Evolutionary conservation across 1,139 yeast genomes (phyloP), one percentile per base, ranked within the genome.

Genomic region (Yamadazyma jaroonii): DNA sequence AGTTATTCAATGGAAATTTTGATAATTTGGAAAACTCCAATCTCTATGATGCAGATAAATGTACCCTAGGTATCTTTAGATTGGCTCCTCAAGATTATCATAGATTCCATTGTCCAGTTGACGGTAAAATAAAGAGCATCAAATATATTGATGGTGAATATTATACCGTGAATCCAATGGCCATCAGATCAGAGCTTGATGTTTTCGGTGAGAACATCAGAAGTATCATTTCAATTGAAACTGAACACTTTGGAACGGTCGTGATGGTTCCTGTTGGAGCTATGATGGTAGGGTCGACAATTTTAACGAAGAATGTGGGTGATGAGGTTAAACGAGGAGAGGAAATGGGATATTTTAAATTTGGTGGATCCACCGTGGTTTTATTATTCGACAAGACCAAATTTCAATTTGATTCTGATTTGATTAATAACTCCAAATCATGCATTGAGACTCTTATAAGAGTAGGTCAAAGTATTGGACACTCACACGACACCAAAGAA

Each of bases 41-140:
- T 33, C 63, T 67, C 25, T 57, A 48, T 40, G 56, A 56, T 34
- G 53, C 67, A 2, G 61, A 56, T 3, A 48, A 76, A 26, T 81
- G 90, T 32, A 66, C 87, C 0, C 60, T 90, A 37, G 92, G 86
- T 0, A 77, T 90, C 4, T 90, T 90, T 60, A 66, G 98, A 42
- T 64, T 92, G 34, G 97, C 98, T 0, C 98, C 98, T 0, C 98
- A 92, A 57, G 98, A 92, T 57, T 92, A 92, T 54, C 98, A 92
- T 57, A 67, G 98, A 31, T 90, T 92, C 62, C 98, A 92, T 57
- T 74, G 81, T 10, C 96, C 97, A 0, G 90, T 90, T 1, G 75
- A 75, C 42, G 97, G 97, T 2, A 57, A 56, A 0, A 62, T 92
- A 30, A 85, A 84, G 1, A 67, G 75, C 41, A 82, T 94, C 22